Percentiles rank a stretch among this genome's conserved stretches.
Evolutionary conservation across 2,329 filamentous ascomycete species (phyloP).

Genomic region (Clonostachys rosea): DNA sequence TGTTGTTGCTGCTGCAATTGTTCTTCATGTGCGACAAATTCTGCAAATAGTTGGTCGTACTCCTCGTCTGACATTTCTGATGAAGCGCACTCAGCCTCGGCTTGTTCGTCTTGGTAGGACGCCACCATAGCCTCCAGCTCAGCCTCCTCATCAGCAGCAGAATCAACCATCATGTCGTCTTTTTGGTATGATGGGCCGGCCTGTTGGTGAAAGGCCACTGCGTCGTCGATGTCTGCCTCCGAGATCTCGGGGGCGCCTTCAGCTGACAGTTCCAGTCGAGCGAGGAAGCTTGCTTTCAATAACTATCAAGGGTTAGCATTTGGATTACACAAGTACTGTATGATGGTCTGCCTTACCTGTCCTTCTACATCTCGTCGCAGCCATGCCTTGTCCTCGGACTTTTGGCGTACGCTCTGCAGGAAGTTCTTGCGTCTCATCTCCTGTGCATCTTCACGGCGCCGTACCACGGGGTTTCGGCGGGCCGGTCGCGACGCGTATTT

Average conservation of each 20-base stretch:
- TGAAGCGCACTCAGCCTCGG: conserved; percentile 18
- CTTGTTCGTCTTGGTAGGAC: conserved; percentile 30
- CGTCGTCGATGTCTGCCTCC: conserved; percentile 48
- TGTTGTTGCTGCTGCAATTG: too few species aligned
- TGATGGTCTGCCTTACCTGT: conserved; percentile 19
- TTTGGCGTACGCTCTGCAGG: conserved; percentile 60
- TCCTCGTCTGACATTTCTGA: conserved; percentile 47
- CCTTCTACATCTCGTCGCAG: conserved; percentile 59
- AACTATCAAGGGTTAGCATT: conserved; percentile 14
- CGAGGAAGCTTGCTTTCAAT: conserved; percentile 25
- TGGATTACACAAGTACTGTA: background rate
- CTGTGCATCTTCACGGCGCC: conserved; percentile 55
- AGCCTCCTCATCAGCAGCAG: conserved; percentile 39
- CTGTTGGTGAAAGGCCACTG: conserved; percentile 26
- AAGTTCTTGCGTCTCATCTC: conserved; percentile 65
- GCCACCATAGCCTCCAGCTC: conserved; percentile 54
- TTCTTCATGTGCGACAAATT: conserved; percentile 24
- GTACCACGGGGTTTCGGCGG: conserved; percentile 60
- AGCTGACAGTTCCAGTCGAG: conserved; percentile 21
- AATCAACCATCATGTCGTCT: conserved; percentile 50
- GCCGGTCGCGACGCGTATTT: conserved; percentile 49
- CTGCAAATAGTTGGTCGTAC: conserved; percentile 56
- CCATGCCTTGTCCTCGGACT: conserved; percentile 55
- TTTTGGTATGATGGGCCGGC: conserved; percentile 13
- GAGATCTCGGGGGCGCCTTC: conserved; percentile 31